Base-by-base conservation (phyloP, 2,329 filamentous ascomycete species). In the Xylariaceae sp. region DNA sequence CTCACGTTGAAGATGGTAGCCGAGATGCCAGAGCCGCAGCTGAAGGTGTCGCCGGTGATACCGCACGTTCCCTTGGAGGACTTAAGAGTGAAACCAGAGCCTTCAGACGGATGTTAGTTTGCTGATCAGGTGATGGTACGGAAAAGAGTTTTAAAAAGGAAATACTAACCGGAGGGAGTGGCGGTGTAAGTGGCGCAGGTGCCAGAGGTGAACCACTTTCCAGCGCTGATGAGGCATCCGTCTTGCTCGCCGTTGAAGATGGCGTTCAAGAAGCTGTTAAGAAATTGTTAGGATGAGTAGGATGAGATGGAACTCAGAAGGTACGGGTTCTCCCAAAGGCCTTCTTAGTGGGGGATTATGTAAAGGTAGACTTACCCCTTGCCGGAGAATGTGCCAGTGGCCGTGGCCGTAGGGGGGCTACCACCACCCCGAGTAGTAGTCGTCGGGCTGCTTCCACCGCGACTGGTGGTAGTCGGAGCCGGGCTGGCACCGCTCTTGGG, bases 101-200 rank as follows among this genome's bases (percentile, higher is more conserved):
- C 70, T 59, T 39, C 8, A 32, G 19, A 29, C 35, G 12, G 6
- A 9, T 42, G 12, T 53, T 29, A 54, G 49, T 4, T 2, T 30
- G 3, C 6, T 30, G 4, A 27, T 47, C 5, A 5, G n/a, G 12
- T 37, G 8, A 37, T 3, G 6, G n/a, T 9, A 12, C 1, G 8
- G 39, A 9, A 31, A 12, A 39, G 6, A 7, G 29, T 3, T 4
- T 2, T 19, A 6, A 9, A 27, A 3, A 2, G 5, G 6, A 6
- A 32, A 12, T 39, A 32, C 49, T 35, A 19, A 57, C 57, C 55
- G 26, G 70, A 77, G 45, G 74, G 56, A 3, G 77, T 70, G 3
- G 83, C 81, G 0, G 77, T 81, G 67, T 82, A 86, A 0, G 80
- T 86, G 0, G 86, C 86, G 64, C 85, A 88, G 0, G 84, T 86